A percentile compares a stretch with the other conserved stretches of the same genome.
Conservation (phyloP, 768 basidiomycete species). For the Mycena epipterygia region DNA sequence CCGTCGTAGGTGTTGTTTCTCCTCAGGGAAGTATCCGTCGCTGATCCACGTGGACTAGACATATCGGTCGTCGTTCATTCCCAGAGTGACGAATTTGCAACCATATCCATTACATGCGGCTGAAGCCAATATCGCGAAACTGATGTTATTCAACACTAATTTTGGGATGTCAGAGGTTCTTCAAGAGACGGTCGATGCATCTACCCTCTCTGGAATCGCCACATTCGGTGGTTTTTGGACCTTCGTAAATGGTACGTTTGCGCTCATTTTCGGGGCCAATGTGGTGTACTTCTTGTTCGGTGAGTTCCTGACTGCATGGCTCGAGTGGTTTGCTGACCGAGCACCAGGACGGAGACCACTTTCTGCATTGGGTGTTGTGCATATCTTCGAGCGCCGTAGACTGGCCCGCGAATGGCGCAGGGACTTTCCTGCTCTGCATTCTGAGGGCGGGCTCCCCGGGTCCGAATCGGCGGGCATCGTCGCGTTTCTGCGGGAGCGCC, state of each 20-base stretch:
- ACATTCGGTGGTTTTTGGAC: constrained; percentile 20
- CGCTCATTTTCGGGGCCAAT: constrained; percentile 2
- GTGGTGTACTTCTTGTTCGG: constrained; percentile 3
- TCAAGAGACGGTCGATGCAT: not conserved
- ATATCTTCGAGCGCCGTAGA: not conserved
- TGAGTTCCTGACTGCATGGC: not conserved
- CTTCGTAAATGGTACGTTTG: not conserved
- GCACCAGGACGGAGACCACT: not conserved
- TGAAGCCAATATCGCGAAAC: too few relatives aligned
- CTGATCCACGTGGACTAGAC: too few relatives aligned
- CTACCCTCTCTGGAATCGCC: not conserved
- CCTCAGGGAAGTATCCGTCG: too few relatives aligned
- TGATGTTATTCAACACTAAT: too few relatives aligned
- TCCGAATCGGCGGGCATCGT: too few relatives aligned
- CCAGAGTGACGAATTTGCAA: too few relatives aligned
- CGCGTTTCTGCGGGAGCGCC: too few relatives aligned
- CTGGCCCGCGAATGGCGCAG: not conserved
- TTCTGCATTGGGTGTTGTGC: not conserved
- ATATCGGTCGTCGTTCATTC: too few relatives aligned
- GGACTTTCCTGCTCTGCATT: not conserved
- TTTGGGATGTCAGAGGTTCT: too few relatives aligned
- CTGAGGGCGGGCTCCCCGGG: too few relatives aligned
- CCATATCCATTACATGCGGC: too few relatives aligned
- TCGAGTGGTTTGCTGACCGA: not conserved
- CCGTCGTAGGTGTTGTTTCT: too few relatives aligned